Evolutionary conservation across 257 asterid species (phyloP).

Genomic region (Solanum etuberosum): DNA sequence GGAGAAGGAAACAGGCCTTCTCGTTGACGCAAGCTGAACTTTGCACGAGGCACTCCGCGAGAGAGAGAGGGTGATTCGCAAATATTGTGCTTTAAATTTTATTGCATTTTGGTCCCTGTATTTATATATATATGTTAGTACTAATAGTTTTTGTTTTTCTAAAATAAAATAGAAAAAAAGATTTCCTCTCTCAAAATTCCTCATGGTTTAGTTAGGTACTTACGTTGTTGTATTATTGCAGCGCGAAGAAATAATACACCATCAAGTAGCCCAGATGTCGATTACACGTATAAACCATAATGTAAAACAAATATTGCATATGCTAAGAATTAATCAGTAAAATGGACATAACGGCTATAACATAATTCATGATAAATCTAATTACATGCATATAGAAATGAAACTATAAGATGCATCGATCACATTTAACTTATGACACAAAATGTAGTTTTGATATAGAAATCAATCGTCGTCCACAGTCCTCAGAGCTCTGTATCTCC

Average conservation of each 20-base stretch:
- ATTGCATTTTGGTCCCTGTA: background rate
- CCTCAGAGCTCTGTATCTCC: constrained; percentile 4
- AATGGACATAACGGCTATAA: background rate
- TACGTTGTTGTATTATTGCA: background rate
- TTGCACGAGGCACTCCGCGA: background rate
- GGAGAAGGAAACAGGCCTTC: background rate
- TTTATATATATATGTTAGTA: background rate
- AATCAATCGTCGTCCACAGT: background rate
- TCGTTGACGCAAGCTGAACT: background rate
- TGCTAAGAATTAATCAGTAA: background rate
- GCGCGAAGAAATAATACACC: background rate
- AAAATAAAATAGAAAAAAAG: background rate
- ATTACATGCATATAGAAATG: background rate
- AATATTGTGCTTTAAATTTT: background rate
- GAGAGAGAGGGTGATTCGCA: background rate
- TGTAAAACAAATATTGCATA: background rate
- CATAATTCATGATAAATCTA: background rate
- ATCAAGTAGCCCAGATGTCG: background rate
- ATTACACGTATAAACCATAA: background rate
- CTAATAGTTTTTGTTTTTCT: background rate
- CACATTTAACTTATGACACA: background rate
- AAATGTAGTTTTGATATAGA: background rate
- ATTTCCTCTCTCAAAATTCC: background rate
- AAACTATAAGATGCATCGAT: background rate
- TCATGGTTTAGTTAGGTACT: background rate